Evolutionary conservation across 2,329 filamentous ascomycete species (phyloP).

Genomic region (Aspergillus texensis): DNA sequence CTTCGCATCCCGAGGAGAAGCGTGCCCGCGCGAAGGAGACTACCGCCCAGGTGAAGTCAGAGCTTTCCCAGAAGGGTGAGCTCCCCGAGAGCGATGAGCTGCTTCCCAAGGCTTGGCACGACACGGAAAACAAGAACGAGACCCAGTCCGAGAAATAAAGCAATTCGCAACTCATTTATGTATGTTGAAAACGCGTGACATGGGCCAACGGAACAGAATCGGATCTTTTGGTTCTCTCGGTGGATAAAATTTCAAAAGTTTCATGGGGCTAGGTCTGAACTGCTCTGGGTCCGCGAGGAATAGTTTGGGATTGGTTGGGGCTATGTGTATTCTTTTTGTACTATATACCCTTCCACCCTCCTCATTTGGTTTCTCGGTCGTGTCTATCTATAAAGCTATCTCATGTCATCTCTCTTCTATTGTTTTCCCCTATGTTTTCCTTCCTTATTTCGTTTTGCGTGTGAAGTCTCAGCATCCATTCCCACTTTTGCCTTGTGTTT

Average conservation of each 20-base stretch:
- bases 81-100: slow-evolving; percentile 46
- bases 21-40: slow-evolving; percentile 26
- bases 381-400: slow-evolving; percentile 14
- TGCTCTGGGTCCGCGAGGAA: background rate
- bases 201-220: slow-evolving; percentile 3
- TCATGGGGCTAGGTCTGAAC: background rate
- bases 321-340: background rate
- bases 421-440: background rate
- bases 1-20: slow-evolving; percentile 30
- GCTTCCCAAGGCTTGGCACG: slow-evolving; percentile 55
- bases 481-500: slow-evolving; percentile 10
- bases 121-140: slow-evolving; percentile 36
- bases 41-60: slow-evolving; percentile 26
- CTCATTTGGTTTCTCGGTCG: background rate
- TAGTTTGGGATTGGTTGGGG: background rate
- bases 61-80: slow-evolving; percentile 24
- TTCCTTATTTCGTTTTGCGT: slow-evolving; percentile 9
- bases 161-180: background rate
- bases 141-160: slow-evolving; percentile 24
- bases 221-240: background rate
- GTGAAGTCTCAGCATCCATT: slow-evolving; percentile 13
- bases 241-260: background rate
- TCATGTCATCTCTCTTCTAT: slow-evolving; percentile 15
- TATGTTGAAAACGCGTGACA: background rate
- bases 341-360: slow-evolving; percentile 4